Evolutionary conservation across 108 stramenopile genomes (phyloP), one percentile per base, ranked within the genome.

Genomic region (Schizochytrium sp.): DNA sequence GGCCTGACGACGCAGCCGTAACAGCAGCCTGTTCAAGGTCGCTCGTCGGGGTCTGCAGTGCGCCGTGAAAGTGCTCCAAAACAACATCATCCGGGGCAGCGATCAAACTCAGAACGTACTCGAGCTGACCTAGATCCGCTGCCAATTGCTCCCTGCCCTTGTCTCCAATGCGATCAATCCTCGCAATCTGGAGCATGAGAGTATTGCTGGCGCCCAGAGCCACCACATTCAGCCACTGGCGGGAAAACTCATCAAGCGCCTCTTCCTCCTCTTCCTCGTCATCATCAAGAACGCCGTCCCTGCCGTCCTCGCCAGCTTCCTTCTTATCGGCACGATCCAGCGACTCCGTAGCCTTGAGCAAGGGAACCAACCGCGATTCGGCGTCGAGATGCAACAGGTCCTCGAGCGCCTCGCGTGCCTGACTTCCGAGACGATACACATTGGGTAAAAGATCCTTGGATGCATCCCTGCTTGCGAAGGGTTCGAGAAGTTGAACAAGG

Each of bases 401-500:
- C 28, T 83, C 76, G 23, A 83, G 48, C n/a, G 48, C n/a, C 19
- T 12, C 45, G n/a, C 76, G 76, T 4, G 19, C 12, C 76, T 25
- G 12, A 6, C 48, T 53, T 10, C 76, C 76, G 51, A 83, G 76
- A 14, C 51, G 76, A 23, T 53, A 16, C 48, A 28, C 48, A 12
- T 83, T 23, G 23, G 76, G 76, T 45, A 83, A 28, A 53, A 83
- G 48, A 47, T 47, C 45, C 28, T 43, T 16, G 10, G 76, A 3
- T 0, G 51, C 76, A 23, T 34, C 48, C 2, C 4, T 83, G 51
- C 19, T 53, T 6, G 76, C 76, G 23, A 83, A 83, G 10, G 76
- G 76, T 45, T 83, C 76, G 25, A 83, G 76, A 6, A 83, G 76
- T 53, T 83, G 76, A 6, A 83, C 76, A 28, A 83, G 76, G 51